Evolutionary conservation across 257 asterid species (phyloP).

Genomic region (Solanum dulcamara): DNA sequence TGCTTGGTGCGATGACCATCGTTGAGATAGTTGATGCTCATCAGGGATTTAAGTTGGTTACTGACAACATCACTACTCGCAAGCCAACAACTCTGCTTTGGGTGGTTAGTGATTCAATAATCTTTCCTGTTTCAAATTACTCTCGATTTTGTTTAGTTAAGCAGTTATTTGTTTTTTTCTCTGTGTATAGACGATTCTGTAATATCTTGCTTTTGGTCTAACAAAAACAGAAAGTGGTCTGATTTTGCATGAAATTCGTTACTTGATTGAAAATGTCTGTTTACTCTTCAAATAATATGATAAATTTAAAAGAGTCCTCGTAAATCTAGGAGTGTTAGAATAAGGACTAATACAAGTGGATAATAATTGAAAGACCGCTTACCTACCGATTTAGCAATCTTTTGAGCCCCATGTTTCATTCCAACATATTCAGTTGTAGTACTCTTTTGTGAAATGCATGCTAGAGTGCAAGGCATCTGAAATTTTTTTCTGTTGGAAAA

Average conservation of each 20-base stretch:
- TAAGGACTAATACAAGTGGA: background rate
- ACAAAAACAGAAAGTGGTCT: background rate
- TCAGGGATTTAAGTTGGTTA: conserved; percentile 94
- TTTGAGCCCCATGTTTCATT: background rate
- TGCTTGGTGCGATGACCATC: conserved; percentile 97
- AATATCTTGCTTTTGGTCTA: background rate
- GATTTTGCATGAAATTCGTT: background rate
- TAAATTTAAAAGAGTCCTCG: background rate
- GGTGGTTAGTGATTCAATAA: conserved; percentile 62
- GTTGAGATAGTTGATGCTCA: conserved; percentile 98
- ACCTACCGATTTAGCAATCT: background rate
- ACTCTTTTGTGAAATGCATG: background rate
- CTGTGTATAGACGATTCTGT: background rate
- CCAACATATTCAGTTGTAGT: background rate
- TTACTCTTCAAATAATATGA: background rate
- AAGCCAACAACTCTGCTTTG: conserved; percentile 87
- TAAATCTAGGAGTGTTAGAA: background rate
- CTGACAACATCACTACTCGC: conserved; percentile 93
- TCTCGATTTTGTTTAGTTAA: background rate
- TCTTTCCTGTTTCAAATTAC: background rate
- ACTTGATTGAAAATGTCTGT: background rate
- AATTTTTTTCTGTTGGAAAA: background rate
- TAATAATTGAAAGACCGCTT: background rate
- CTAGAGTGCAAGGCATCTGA: background rate
- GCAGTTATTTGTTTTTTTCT: background rate